phyloP scores from a whole-genome alignment of 2,329 filamentous ascomycete species.

The Diplocarpon rosae region DNA sequence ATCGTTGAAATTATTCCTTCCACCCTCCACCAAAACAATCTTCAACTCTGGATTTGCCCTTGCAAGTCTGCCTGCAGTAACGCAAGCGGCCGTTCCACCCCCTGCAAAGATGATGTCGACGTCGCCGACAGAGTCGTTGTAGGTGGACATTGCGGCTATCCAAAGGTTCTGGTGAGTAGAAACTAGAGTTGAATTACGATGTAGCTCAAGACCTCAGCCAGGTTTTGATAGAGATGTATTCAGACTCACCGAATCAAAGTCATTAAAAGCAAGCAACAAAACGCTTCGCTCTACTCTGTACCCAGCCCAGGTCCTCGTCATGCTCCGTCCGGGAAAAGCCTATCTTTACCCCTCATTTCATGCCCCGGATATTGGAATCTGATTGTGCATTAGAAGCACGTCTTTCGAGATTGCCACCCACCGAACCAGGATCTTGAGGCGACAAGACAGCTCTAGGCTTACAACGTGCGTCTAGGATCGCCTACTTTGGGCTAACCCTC shows the following conservation, averaged over 20 bases:
- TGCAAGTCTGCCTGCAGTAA: constrained; percentile 39
- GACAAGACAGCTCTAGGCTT: too few relatives aligned
- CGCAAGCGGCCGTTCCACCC: constrained; percentile 38
- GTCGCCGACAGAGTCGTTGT: constrained; percentile 25
- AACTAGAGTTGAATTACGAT: not conserved
- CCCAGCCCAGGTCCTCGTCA: too few relatives aligned
- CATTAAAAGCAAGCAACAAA: too few relatives aligned
- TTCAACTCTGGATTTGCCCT: constrained; percentile 38
- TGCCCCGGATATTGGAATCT: not conserved
- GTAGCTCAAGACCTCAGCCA: too few relatives aligned
- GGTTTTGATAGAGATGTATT: too few relatives aligned
- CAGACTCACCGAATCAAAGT: too few relatives aligned
- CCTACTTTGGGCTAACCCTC: too few relatives aligned
- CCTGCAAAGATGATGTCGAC: constrained; percentile 42
- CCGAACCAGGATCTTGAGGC: not conserved
- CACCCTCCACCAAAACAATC: constrained; percentile 43
- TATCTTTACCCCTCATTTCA: constrained; percentile 1
- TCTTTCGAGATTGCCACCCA: not conserved
- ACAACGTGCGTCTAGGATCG: too few relatives aligned
- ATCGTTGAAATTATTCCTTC: constrained; percentile 40
- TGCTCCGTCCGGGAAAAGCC: not conserved
- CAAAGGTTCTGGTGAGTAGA: not conserved
- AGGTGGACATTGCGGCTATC: constrained; percentile 18
- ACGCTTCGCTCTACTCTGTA: too few relatives aligned
- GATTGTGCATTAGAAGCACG: not conserved